Evolutionary conservation across 441 rosid genomes (phyloP).

Genomic region (Croton setiger): DNA sequence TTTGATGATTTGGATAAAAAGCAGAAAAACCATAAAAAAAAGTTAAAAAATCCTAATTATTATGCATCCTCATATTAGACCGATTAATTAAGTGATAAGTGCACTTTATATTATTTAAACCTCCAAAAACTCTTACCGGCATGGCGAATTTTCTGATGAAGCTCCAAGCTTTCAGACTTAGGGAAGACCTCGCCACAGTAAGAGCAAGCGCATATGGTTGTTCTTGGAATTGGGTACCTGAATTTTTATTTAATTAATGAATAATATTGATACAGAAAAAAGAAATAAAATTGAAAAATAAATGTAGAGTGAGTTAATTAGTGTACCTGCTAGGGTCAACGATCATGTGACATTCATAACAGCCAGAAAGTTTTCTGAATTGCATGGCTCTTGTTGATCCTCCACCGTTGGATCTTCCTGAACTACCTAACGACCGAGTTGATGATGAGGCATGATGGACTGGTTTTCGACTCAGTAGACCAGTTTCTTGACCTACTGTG

Average conservation of each 20-base stretch:
- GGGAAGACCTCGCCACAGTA: constrained; percentile 95
- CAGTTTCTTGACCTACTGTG: constrained; percentile 58
- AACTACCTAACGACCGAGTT: constrained; percentile 45
- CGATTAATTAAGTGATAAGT: no score
- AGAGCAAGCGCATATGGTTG: constrained; percentile 60
- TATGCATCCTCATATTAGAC: no score
- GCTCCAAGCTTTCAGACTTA: constrained; percentile 84
- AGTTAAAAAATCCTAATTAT: no score
- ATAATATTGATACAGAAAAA: background rate
- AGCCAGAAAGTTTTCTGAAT: constrained; percentile 91
- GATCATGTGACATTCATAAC: constrained; percentile 91
- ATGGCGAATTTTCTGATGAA: constrained; percentile 96
- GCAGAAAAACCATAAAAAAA: background rate
- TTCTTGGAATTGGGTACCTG: constrained; percentile 74
- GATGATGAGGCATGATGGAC: constrained; percentile 35
- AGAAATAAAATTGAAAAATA: background rate
- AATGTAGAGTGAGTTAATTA: no score
- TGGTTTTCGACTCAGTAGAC: constrained; percentile 51
- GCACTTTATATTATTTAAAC: no score
- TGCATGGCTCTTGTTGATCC: constrained; percentile 68
- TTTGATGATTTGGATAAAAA: background rate
- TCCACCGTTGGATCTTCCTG: constrained; percentile 46
- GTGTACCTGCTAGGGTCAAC: constrained; percentile 92
- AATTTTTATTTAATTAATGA: background rate
- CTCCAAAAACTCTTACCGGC: no score